Conservation (phyloP, 164 flowering plant species). For the Tetrastigma voinierianum region DNA sequence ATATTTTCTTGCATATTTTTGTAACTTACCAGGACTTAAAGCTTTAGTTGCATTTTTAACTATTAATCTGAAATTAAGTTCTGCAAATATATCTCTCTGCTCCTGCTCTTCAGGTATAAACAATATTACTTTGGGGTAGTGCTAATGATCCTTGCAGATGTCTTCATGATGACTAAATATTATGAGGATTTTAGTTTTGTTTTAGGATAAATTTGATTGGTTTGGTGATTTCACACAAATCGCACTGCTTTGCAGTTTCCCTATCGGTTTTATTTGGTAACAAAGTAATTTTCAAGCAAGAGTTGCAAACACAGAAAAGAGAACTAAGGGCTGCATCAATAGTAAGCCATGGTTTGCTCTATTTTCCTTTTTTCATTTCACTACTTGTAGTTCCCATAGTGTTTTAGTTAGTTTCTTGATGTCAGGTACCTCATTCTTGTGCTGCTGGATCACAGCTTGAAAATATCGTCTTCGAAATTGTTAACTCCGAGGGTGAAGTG, state of each 20-base stretch:
- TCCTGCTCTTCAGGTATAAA: no score
- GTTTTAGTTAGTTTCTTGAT: not conserved
- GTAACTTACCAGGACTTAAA: no score
- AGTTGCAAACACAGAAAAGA: no score
- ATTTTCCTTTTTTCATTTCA: not conserved
- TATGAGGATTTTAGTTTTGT: no score
- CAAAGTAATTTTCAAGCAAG: conserved; percentile 26
- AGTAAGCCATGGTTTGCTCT: conserved; percentile 32
- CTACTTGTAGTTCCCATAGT: not conserved
- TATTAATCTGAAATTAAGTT: no score
- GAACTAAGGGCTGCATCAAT: conserved; percentile 36
- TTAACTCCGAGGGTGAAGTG: conserved; percentile 46
- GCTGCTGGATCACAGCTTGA: conserved; percentile 50
- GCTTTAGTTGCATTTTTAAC: no score
- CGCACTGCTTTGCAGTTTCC: conserved; percentile 29
- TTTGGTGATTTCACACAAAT: not conserved
- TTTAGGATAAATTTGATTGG: not conserved
- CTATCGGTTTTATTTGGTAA: conserved; percentile 33
- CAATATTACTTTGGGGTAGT: no score
- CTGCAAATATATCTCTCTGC: no score
- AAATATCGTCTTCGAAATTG: conserved; percentile 47
- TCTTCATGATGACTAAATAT: no score
- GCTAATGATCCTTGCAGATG: no score
- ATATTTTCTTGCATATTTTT: no score
- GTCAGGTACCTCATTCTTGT: conserved; percentile 49